Evolutionary conservation across 2,329 filamentous ascomycete genomes (phyloP), one percentile per base, ranked within the genome.

Genomic region (Aspergillus floridensis): DNA sequence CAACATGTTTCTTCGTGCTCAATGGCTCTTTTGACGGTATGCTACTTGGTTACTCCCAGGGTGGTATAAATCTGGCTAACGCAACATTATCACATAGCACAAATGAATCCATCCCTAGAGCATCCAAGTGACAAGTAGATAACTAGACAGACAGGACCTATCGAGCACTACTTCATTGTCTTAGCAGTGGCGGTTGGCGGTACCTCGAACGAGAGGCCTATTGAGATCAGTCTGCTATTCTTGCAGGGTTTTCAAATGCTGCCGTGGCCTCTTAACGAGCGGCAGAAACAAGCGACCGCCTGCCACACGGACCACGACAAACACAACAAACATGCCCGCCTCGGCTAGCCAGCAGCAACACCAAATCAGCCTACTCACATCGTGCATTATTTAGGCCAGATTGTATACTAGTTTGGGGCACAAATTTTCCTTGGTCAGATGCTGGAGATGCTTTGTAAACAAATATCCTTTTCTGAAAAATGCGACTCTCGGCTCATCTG

Each of bases 401-500:
- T 35, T 29, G 14, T 12, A 44, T 7, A 44, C 38, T 19, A n/a
- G 38, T 44, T 44, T 16, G n/a, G 16, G n/a, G 38, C 14, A n/a
- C 14, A 44, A 44, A 1, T 2, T 4, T 4, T 29, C 26, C 14
- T 44, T 19, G 38, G 6, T 19, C 6, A 8, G 38, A 5, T 19
- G 16, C 5, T 19, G 5, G n/a, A 19, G 16, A n/a, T 5, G 19
- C 16, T n/a, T 44, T 19, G 1, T n/a, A 1, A 1, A 1, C 1
- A 1, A 2, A 44, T 3, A 2, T 19, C 1, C 5, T 1, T n/a
- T 0, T 8, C 14, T 44, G 5, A 19, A 41, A 5, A 16, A 3
- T 16, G 14, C 38, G 6, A 44, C 16, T 2, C 8, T 16, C 2
- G 14, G 5, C 14, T 16, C 35, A 16, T 10, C 14, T 19, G 16